A percentile compares a stretch with the other conserved stretches of the same genome.
Evolutionary conservation across 208 protist genomes (phyloP).

Genomic region (Crithidia bombi): DNA sequence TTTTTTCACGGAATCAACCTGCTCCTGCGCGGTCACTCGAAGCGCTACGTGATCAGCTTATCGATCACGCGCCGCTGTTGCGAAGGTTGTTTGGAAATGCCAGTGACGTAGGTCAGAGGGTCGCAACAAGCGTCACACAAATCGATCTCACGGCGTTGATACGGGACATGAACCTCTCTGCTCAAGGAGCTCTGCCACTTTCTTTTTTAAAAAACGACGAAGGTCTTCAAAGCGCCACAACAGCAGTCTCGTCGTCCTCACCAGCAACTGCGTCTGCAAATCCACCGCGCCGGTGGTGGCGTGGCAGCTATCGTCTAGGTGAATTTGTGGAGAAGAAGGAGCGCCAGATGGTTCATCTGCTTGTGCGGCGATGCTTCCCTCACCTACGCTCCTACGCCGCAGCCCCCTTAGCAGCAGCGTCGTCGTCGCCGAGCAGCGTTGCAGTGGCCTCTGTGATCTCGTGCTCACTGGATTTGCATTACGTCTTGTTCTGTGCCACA

Average conservation of each 20-base stretch:
- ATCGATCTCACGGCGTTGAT: slow-evolving; percentile 10
- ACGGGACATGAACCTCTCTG: slow-evolving; percentile 14
- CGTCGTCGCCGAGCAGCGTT: not conserved
- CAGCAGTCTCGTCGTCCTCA: not conserved
- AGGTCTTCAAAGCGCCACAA: too few species aligned
- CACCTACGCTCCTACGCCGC: slow-evolving; percentile 44
- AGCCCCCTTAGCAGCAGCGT: not conserved
- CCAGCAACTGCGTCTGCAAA: not conserved
- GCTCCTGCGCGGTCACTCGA: not conserved
- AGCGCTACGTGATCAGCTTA: not conserved
- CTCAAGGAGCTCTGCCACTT: slow-evolving; percentile 1
- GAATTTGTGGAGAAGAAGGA: slow-evolving; percentile 17
- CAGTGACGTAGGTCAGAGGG: slow-evolving; percentile 3
- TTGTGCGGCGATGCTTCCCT: slow-evolving; percentile 49
- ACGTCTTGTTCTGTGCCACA: slow-evolving; percentile 43
- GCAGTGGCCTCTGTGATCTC: slow-evolving; percentile 25
- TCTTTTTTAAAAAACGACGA: not conserved
- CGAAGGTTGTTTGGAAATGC: slow-evolving; percentile 7
- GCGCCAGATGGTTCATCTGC: slow-evolving; percentile 31
- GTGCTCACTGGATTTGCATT: slow-evolving; percentile 36
- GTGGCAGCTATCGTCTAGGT: slow-evolving; percentile 5
- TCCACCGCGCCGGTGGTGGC: slow-evolving; percentile 3
- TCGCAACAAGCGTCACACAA: slow-evolving; percentile 6
- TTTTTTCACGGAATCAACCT: too few species aligned
- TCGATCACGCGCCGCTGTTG: not conserved